A percentile compares a stretch with the other conserved stretches of the same genome.
phyloP scores from a whole-genome alignment of 208 protist species.

The Crithidia bombi region DNA sequence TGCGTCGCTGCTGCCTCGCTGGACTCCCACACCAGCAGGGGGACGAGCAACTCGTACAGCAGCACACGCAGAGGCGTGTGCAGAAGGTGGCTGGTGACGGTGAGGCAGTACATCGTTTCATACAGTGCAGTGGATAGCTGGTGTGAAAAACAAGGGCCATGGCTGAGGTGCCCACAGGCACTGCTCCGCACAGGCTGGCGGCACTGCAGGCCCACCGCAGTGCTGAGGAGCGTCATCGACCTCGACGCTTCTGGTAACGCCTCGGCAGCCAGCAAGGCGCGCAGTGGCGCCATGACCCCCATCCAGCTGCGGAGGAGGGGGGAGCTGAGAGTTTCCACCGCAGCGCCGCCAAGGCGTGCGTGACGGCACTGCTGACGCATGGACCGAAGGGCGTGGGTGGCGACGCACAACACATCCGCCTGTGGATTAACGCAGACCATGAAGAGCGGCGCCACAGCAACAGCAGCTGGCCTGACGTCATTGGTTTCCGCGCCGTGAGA shows the following conservation, averaged over 20 bases:
- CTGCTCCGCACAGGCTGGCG: too few relatives aligned
- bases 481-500: too few relatives aligned
- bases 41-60: slow-evolving; percentile 22
- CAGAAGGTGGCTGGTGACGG: not conserved
- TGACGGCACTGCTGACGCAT: not conserved
- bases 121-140: not conserved
- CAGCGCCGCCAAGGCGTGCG: too few relatives aligned
- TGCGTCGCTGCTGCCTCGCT: not conserved
- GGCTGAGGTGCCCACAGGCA: too few relatives aligned
- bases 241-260: too few relatives aligned
- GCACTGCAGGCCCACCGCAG: too few relatives aligned
- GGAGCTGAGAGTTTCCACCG: too few relatives aligned
- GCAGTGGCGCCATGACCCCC: too few relatives aligned
- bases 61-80: not conserved
- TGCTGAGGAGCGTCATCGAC: too few relatives aligned
- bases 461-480: too few relatives aligned
- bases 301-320: too few relatives aligned
- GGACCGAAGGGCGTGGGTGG: slow-evolving; percentile 1
- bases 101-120: slow-evolving; percentile 11
- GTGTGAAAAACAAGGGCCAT: not conserved
- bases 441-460: not conserved
- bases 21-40: slow-evolving; percentile 15
- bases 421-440: not conserved
- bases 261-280: too few relatives aligned
- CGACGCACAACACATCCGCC: slow-evolving; percentile 7